phyloP scores from a whole-genome alignment of 192 early-diverging fungal genomes.

The Entomortierella parvispora region DNA sequence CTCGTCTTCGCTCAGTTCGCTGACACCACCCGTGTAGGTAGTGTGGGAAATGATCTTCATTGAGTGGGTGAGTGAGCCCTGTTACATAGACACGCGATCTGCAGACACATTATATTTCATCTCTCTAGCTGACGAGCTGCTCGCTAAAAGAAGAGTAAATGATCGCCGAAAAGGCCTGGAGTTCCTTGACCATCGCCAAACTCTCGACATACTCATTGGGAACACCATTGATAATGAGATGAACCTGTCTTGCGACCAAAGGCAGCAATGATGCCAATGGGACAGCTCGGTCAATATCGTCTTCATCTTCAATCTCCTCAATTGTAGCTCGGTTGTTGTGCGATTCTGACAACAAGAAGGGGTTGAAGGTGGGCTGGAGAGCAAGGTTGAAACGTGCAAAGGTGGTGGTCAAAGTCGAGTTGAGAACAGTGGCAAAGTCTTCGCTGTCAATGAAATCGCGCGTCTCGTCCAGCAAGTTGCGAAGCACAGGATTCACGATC shows the following conservation, averaged over 20 bases:
- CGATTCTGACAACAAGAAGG: slow-evolving; percentile 24
- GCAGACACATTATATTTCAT: too few species aligned
- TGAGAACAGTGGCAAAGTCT: slow-evolving; percentile 59
- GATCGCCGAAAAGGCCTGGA: slow-evolving; percentile 80
- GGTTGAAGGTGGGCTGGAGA: slow-evolving; percentile 51
- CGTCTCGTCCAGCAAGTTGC: slow-evolving; percentile 84
- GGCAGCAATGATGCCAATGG: slow-evolving; percentile 74
- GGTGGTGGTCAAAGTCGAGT: slow-evolving; percentile 51
- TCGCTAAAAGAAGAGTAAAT: slow-evolving; percentile 77
- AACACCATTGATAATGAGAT: slow-evolving; percentile 76
- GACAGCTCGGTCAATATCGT: slow-evolving; percentile 47
- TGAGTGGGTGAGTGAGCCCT: too few species aligned
- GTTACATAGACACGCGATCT: too few species aligned
- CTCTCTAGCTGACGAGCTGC: slow-evolving; percentile 6
- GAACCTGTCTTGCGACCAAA: slow-evolving; percentile 71
- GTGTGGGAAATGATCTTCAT: too few species aligned
- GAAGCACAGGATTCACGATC: slow-evolving; percentile 70
- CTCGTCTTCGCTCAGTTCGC: too few species aligned
- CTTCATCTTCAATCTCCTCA: slow-evolving; percentile 67
- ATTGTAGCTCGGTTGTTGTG: slow-evolving; percentile 31
- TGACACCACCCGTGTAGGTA: too few species aligned
- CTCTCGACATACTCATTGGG: slow-evolving; percentile 79
- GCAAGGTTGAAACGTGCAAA: slow-evolving; percentile 57
- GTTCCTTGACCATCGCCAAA: slow-evolving; percentile 74
- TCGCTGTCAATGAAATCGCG: slow-evolving; percentile 86